Percentiles rank a stretch among this genome's conserved stretches.
Evolutionary conservation across 805 yeast genomes (phyloP).

Genomic region (Alloascoidea africana): DNA sequence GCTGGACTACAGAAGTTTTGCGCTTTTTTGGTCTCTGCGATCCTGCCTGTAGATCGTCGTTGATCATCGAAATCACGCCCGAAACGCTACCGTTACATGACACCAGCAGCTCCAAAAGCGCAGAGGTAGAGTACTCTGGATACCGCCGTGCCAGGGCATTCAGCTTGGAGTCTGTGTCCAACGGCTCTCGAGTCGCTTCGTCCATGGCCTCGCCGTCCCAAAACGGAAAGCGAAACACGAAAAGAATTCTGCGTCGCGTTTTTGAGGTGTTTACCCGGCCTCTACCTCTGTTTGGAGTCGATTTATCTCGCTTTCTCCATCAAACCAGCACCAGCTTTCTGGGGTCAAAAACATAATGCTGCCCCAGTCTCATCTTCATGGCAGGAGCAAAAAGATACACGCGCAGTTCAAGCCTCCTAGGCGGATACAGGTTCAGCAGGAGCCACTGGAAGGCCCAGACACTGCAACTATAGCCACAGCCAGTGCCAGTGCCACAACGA

Average conservation of each 20-base stretch:
- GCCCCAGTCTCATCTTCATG: not conserved
- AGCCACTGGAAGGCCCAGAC: not conserved
- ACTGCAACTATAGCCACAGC: constrained; percentile 1
- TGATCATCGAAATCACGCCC: constrained; percentile 17
- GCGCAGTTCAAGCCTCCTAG: not conserved
- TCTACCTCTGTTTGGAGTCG: too few species aligned
- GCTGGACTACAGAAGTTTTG: constrained; percentile 5
- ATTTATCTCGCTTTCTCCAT: too few species aligned
- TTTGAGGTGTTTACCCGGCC: too few species aligned
- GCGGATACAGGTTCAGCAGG: not conserved
- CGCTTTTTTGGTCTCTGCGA: not conserved
- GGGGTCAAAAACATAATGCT: too few species aligned
- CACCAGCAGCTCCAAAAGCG: constrained; percentile 33
- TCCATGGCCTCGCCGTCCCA: too few species aligned
- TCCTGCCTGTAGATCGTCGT: constrained; percentile 16
- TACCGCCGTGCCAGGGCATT: not conserved
- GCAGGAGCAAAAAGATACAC: not conserved
- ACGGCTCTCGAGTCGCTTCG: not conserved
- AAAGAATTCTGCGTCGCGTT: too few species aligned
- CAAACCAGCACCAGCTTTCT: too few species aligned
- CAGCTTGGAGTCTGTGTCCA: constrained; percentile 1
- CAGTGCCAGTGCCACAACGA: not conserved
- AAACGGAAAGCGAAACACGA: too few species aligned
- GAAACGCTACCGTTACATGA: constrained; percentile 38
- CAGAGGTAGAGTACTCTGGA: constrained; percentile 3